Base-by-base conservation (phyloP, 306 rosid genomes). In the Purshia tridentata region DNA sequence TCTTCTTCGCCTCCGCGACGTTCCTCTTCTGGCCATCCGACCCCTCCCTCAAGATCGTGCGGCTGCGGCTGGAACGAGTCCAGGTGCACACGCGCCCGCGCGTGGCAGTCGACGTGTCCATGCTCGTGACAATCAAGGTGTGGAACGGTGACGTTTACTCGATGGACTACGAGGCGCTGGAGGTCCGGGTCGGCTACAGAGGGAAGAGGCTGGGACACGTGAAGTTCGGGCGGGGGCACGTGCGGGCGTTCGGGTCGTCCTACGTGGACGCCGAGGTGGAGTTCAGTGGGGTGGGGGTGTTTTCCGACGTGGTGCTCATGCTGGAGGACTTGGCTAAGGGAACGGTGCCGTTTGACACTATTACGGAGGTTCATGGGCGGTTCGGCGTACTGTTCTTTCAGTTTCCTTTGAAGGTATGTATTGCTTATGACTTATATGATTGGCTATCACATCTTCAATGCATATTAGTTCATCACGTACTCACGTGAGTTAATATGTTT, bases 301-400 rank as follows among this genome's bases (percentile, higher is more conserved):
- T 88, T 11, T 83, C 92, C n/a, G 95, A 91, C 77, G 84, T 89
- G 67, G 77, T 91, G 65, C 55, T 72, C 52, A 65, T 91, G 64
- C 84, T 91, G 23, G 87, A 87, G 82, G 97, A 91, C 81, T 51
- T 91, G 55, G 87, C 86, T 0, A 91, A 65, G 80, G 97, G 97
- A 7, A 20, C 46, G 29, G 82, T 91, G 9, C 91, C 88, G 45
- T 88, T 91, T 62, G 83, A 85, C 55, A 87, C 95, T 1, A 70
- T 81, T 45, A 84, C 88, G 20, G 80, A 72, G 63, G 65, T 89
- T 22, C 64, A 55, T 15, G 95, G 92, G 53, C 74, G 78, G 49
- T 37, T 89, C 29, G 92, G 92, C 49, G 63, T 91, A 52, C 52
- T 82, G 3, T 81, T 82, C 79, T 65, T 88, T 75, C 76, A 65